Conservation (phyloP, 2,329 filamentous ascomycete species). For the Alternaria conjuncta region DNA sequence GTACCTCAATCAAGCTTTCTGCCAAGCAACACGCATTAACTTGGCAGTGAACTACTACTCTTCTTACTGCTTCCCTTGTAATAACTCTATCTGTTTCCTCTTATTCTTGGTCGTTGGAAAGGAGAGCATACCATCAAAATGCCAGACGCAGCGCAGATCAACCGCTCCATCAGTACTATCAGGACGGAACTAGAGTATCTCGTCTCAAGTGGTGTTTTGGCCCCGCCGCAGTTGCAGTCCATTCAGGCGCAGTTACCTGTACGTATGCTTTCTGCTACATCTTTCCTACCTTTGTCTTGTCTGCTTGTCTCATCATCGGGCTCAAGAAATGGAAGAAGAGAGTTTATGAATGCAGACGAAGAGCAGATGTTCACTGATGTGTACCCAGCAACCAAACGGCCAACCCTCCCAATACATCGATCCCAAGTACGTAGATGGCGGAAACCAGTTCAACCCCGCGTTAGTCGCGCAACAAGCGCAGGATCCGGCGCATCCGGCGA, state of each 20-base stretch:
- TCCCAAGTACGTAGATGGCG: constrained; percentile 17
- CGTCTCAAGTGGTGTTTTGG: constrained; percentile 20
- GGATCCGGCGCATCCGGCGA: constrained; percentile 25
- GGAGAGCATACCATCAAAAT: neutral
- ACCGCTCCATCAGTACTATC: constrained; percentile 21
- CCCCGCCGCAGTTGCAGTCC: constrained; percentile 22
- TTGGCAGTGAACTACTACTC: constrained; percentile 8
- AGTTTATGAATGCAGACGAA: neutral
- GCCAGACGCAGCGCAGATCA: constrained; percentile 25
- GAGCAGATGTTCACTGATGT: neutral
- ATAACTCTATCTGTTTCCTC: too few relatives aligned
- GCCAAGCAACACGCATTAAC: neutral
- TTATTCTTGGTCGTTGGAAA: neutral
- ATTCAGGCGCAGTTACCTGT: constrained; percentile 28
- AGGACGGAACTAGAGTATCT: constrained; percentile 26
- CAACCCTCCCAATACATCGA: constrained; percentile 26
- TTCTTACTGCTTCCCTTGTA: neutral
- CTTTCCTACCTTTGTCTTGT: neutral
- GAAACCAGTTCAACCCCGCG: constrained; percentile 25
- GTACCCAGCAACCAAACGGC: constrained; percentile 16
- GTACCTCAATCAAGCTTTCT: neutral
- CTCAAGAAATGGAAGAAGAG: neutral
- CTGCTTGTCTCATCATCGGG: neutral
- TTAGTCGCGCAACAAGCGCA: constrained; percentile 28
- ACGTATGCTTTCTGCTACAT: neutral